Evolutionary conservation across 2,329 filamentous ascomycete species (phyloP), one percentile per base, ranked within the genome.

Genomic region (Ophiobolus disseminans): DNA sequence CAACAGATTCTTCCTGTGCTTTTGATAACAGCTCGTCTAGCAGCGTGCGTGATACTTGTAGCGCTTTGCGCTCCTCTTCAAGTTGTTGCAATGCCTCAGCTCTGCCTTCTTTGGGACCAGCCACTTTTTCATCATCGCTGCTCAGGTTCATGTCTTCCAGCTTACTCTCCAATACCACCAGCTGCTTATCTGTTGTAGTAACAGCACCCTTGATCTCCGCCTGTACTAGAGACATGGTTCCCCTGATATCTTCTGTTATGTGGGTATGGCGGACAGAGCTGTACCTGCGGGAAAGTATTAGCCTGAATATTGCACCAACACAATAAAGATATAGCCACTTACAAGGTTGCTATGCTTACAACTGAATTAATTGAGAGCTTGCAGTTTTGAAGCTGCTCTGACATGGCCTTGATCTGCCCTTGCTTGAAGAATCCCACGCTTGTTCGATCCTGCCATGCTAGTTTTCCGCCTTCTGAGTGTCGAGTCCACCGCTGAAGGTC

Each of bases 351-450:
- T 53, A 68, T 58, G 47, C 62, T 54, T 17, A 69, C 66, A 22
- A 64, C 55, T 19, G 54, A 53, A 50, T 60, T 69, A 32, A 72
- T 62, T 14, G 65, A 57, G 40, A 66, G 50, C 56, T 68, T 69
- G 48, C 65, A 72, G 53, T 50, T 65, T 52, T 64, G 58, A 52
- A 73, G 65, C 58, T 71, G 66, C 50, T 68, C 62, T 20, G 66
- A 70, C 51, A 70, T 70, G 32, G 68, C 63, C 54, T 66, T 70
- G 16, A 68, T 54, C 20, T 70, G 53, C 38, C 56, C 51, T 55
- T 73, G 50, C 60, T 68, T 73, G 52, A 73, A 65, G 57, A 73
- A 62, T 50, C 70, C 69, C 19, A 73, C 64, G 41, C 55, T 71
- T 55, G 62, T 58, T 56, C 63, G 58, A 51, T 71, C 69, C 49